phyloP scores from a whole-genome alignment of 129 eudicot species.

The Tagetes patula region DNA sequence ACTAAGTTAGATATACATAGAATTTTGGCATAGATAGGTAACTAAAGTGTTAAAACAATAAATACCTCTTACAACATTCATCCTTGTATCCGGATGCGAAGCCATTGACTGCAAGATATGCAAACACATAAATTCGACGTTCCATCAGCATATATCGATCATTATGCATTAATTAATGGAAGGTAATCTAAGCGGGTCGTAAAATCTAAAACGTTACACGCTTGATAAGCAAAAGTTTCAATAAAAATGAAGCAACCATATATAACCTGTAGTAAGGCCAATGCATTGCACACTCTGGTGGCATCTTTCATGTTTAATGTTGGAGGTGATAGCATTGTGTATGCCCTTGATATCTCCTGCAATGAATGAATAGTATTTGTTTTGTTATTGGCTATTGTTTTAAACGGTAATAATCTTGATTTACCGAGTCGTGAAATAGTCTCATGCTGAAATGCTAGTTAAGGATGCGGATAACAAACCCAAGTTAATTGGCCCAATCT shows the following conservation, averaged over 20 bases:
- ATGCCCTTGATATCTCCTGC: slow-evolving; percentile 45
- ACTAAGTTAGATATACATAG: too few species aligned
- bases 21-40: slow-evolving; percentile 1
- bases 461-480: too few species aligned
- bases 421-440: too few species aligned
- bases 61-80: slow-evolving; percentile 34
- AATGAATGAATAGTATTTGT: neutral
- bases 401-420: neutral
- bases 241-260: neutral
- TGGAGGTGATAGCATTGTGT: slow-evolving; percentile 43
- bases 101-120: slow-evolving; percentile 35
- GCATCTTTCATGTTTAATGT: slow-evolving; percentile 30
- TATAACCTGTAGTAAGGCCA: slow-evolving; percentile 48
- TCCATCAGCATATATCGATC: neutral
- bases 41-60: neutral
- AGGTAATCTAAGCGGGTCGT: too few species aligned
- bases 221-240: too few species aligned
- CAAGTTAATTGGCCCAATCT: too few species aligned
- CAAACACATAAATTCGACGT: slow-evolving; percentile 17
- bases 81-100: slow-evolving; percentile 30
- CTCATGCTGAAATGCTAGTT: too few species aligned
- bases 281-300: slow-evolving; percentile 43
- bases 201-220: too few species aligned
- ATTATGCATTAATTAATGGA: too few species aligned
- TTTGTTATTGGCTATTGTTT: neutral